phyloP scores from a whole-genome alignment of 2,329 filamentous ascomycete genomes.

The Neopestalotiopsis clavispora region DNA sequence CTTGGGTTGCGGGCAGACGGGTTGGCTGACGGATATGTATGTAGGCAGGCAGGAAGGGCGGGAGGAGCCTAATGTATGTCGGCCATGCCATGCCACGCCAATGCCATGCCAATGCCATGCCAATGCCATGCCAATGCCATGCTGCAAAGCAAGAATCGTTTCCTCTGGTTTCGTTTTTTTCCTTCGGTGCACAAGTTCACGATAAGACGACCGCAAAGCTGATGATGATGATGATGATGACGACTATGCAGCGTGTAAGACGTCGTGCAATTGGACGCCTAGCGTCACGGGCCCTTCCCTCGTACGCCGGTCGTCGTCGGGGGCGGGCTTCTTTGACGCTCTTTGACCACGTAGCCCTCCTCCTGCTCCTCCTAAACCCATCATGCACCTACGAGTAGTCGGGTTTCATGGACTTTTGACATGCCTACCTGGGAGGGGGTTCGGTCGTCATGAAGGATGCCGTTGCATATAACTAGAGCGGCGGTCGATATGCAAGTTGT shows the following conservation, averaged over 20 bases:
- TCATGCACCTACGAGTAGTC: not conserved
- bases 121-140: not conserved
- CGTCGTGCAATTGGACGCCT: not conserved
- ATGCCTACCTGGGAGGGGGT: not conserved
- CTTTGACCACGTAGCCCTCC: not conserved
- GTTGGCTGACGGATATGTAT: slow-evolving; percentile 12
- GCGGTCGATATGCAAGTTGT: slow-evolving; percentile 8
- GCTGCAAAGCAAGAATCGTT: not conserved
- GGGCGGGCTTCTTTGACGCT: not conserved
- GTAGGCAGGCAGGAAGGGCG: slow-evolving; percentile 9
- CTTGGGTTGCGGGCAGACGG: not conserved
- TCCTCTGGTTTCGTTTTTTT: not conserved
- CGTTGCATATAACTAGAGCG: not conserved
- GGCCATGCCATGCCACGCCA: not conserved
- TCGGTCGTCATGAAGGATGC: not conserved
- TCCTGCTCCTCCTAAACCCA: not conserved
- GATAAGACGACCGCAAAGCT: not conserved
- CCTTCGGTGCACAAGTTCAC: not conserved
- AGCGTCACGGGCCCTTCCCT: not conserved
- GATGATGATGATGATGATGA: not conserved
- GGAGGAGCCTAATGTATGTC: slow-evolving; percentile 15
- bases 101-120: not conserved
- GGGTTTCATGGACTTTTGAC: not conserved
- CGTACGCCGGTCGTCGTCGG: not conserved
- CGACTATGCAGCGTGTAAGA: not conserved